Percentiles rank a stretch among this genome's conserved stretches.
These are phyloP conservation scores for Cucurbita pepo DNA, from an alignment of 306 rosid genomes.

Conservation along the genomic window DNA sequence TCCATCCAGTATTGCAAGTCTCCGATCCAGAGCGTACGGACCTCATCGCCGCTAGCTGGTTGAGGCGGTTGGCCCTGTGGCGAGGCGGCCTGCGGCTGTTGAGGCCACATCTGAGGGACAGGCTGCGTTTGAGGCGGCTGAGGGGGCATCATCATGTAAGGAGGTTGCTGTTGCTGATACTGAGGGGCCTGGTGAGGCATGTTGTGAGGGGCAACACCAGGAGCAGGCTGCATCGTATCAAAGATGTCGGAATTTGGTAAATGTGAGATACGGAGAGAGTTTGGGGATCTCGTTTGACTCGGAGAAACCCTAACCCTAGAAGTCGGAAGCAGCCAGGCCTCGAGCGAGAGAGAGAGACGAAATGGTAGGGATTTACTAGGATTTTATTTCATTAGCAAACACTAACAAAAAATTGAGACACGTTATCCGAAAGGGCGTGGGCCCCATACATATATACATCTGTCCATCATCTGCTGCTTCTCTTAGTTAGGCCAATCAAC, in stretches of 20 bases:
- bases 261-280: slow-evolving; percentile 4
- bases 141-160: slow-evolving; percentile 77
- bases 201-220: slow-evolving; percentile 42
- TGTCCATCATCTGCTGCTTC: neutral
- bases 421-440: neutral
- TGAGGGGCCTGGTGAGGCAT: slow-evolving; percentile 56
- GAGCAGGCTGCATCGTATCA: slow-evolving; percentile 72
- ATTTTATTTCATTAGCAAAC: neutral
- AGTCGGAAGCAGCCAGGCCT: neutral
- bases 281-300: neutral
- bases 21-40: slow-evolving; percentile 93
- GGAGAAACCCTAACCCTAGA: slow-evolving; percentile 50
- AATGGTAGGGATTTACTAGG: neutral
- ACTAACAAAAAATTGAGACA: neutral
- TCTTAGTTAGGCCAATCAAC: neutral
- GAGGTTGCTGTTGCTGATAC: slow-evolving; percentile 42
- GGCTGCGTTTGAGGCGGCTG: slow-evolving; percentile 26
- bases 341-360: neutral
- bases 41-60: slow-evolving; percentile 53
- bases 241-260: neutral
- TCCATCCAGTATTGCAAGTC: slow-evolving; percentile 98
- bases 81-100: slow-evolving; percentile 25
- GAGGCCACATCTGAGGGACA: slow-evolving; percentile 42
- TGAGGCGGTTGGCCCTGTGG: slow-evolving; percentile 24
- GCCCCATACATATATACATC: neutral